phyloP scores from a whole-genome alignment of 1,284 basidiomycete species.

The Earliella scabrosa region DNA sequence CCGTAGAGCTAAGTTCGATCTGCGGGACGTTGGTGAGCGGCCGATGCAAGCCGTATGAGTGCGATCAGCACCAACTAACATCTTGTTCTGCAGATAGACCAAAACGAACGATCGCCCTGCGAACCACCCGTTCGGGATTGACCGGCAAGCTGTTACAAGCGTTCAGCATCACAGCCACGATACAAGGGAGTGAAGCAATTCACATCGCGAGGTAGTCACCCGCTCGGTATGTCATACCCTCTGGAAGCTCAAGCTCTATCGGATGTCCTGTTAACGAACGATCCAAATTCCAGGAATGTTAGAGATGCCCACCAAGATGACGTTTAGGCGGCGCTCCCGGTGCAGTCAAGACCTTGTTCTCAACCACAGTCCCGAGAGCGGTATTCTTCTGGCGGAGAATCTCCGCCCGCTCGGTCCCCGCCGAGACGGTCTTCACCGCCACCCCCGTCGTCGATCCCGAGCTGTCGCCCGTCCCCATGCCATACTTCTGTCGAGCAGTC shows the following conservation, averaged over 20 bases:
- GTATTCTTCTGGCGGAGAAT: constrained; percentile 46
- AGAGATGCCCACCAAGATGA: constrained; percentile 35
- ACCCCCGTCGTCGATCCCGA: constrained; percentile 12
- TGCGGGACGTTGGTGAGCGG: constrained; percentile 13
- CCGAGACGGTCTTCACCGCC: constrained; percentile 40
- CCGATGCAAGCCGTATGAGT: not conserved
- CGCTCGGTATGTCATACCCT: constrained; percentile 40
- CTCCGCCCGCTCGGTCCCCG: constrained; percentile 40
- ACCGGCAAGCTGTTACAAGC: constrained; percentile 39
- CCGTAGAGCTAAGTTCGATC: constrained; percentile 43
- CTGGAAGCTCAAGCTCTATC: constrained; percentile 45
- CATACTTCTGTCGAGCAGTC: constrained; percentile 34
- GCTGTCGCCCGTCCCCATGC: constrained; percentile 29
- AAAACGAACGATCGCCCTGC: constrained; percentile 45
- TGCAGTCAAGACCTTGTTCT: constrained; percentile 47
- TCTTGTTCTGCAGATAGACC: constrained; percentile 47
- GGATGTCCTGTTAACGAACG: too few species aligned
- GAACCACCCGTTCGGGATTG: constrained; percentile 46
- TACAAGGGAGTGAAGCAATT: constrained; percentile 14
- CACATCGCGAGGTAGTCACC: constrained; percentile 55
- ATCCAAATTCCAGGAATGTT: too few species aligned
- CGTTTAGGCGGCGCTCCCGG: constrained; percentile 45
- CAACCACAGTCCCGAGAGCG: constrained; percentile 43
- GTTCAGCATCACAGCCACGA: not conserved
- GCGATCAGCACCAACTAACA: constrained; percentile 26